phyloP scores from a whole-genome alignment of 495 filamentous ascomycete genomes.

The Talaromyces proteolyticus region DNA sequence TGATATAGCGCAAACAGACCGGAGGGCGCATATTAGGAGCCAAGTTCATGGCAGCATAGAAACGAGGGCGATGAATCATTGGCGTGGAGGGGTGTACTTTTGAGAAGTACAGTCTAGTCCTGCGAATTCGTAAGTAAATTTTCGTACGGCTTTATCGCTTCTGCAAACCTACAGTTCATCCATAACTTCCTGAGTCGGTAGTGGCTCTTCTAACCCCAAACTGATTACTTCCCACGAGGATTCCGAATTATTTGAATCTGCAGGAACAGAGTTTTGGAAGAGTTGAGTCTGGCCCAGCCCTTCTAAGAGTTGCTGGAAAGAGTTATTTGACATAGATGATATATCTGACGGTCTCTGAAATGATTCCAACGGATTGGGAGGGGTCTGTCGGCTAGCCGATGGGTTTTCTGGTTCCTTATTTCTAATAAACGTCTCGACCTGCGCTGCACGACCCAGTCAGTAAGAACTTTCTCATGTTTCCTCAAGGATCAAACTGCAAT shows the following conservation, averaged over 20 bases:
- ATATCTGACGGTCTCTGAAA: conserved; percentile 18
- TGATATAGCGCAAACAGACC: conserved; percentile 83
- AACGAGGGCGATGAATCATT: conserved; percentile 83
- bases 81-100: conserved; percentile 82
- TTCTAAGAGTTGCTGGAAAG: conserved; percentile 16
- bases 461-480: not conserved
- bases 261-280: conserved; percentile 11
- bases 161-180: conserved; percentile 70
- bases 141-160: not conserved
- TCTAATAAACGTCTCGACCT: conserved; percentile 90
- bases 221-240: conserved; percentile 91
- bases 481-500: not conserved
- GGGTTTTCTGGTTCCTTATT: conserved; percentile 39
- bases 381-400: conserved; percentile 9
- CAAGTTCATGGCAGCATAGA: conserved; percentile 77
- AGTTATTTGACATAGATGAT: conserved; percentile 8
- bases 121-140: conserved; percentile 7
- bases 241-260: conserved; percentile 23
- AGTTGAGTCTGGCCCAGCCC: conserved; percentile 19
- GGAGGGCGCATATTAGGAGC: conserved; percentile 82
- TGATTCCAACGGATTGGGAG: conserved; percentile 8
- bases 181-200: conserved; percentile 81
- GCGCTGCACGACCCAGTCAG: conserved; percentile 48
- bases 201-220: conserved; percentile 84
- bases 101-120: conserved; percentile 59